A percentile compares a stretch with the other conserved stretches of the same genome.
phyloP scores from a whole-genome alignment of 1,139 yeast species.

The Blastobotrys persicus region DNA sequence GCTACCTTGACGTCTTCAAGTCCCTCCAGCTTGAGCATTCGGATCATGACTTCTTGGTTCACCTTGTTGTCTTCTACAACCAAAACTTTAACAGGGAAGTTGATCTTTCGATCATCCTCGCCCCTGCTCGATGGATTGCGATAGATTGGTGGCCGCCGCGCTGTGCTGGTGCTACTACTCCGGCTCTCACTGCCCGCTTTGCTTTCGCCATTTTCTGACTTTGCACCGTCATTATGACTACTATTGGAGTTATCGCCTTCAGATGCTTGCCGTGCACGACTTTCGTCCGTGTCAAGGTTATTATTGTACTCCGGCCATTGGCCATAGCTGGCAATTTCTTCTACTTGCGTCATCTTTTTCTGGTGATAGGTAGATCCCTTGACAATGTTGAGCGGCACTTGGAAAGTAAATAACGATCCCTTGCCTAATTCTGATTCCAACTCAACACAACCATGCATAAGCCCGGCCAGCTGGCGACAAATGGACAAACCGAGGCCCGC shows the following conservation, averaged over 20 bases:
- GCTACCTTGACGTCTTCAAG: slow-evolving; percentile 71
- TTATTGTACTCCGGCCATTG: slow-evolving; percentile 7
- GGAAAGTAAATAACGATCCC: slow-evolving; percentile 80
- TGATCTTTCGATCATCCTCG: slow-evolving; percentile 26
- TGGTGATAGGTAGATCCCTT: slow-evolving; percentile 20
- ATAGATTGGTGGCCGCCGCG: slow-evolving; percentile 24
- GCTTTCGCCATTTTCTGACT: not conserved
- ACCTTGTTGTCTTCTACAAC: slow-evolving; percentile 96
- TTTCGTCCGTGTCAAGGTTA: not conserved
- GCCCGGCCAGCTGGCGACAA: slow-evolving; percentile 79
- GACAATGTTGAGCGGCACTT: slow-evolving; percentile 60
- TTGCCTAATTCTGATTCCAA: slow-evolving; percentile 62
- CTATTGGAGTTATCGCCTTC: not conserved
- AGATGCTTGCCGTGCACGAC: not conserved
- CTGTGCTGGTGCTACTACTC: not conserved
- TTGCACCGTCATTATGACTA: not conserved
- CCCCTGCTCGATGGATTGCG: slow-evolving; percentile 26
- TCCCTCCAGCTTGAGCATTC: slow-evolving; percentile 88
- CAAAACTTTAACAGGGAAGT: slow-evolving; percentile 51
- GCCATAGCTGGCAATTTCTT: not conserved
- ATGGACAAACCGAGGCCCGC: slow-evolving; percentile 90
- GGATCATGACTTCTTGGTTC: slow-evolving; percentile 86
- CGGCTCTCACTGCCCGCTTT: not conserved
- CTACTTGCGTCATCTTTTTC: not conserved
- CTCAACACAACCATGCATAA: slow-evolving; percentile 82